A percentile compares a stretch with the other conserved stretches of the same genome.
Evolutionary conservation across 2,329 filamentous ascomycete genomes (phyloP).

Genomic region (Massarina eburnea): DNA sequence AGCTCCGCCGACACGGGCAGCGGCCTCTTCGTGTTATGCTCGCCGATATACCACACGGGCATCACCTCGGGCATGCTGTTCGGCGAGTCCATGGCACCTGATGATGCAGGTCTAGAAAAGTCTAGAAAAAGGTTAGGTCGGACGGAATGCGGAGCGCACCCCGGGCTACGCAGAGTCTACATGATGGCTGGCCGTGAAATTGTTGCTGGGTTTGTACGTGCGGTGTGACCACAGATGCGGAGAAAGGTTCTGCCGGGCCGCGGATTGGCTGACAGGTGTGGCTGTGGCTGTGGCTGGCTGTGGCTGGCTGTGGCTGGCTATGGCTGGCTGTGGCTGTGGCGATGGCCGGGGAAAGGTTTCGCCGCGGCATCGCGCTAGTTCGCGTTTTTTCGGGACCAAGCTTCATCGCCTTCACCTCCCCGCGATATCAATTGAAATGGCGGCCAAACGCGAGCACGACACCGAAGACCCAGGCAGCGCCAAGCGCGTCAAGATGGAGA

Average conservation of each 20-base stretch:
- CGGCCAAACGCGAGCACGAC: constrained; percentile 57
- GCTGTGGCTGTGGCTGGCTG: no score
- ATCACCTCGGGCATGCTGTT: constrained; percentile 38
- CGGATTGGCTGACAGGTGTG: no score
- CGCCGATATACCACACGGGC: constrained; percentile 68
- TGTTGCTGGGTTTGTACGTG: constrained; percentile 12
- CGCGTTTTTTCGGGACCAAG: constrained; percentile 1
- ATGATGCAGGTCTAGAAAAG: neutral
- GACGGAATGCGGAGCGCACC: no score
- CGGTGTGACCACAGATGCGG: no score
- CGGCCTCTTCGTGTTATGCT: constrained; percentile 68
- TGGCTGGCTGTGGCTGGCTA: neutral
- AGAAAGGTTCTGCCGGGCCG: neutral
- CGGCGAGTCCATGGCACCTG: constrained; percentile 30
- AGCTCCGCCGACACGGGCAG: constrained; percentile 64
- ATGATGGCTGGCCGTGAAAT: constrained; percentile 14
- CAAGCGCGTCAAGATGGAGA: constrained; percentile 53
- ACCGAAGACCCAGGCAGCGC: constrained; percentile 52
- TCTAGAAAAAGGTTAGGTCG: no score
- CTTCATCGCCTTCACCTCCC: constrained; percentile 3
- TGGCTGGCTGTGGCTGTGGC: neutral
- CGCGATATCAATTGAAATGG: constrained; percentile 46
- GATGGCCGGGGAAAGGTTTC: neutral
- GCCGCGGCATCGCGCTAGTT: constrained; percentile 12
- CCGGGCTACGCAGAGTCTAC: no score